Percentiles rank a stretch among this genome's conserved stretches.
These are phyloP conservation scores for Luffa aegyptiaca DNA, from an alignment of 306 rosid genomes.

Conservation along the genomic window DNA sequence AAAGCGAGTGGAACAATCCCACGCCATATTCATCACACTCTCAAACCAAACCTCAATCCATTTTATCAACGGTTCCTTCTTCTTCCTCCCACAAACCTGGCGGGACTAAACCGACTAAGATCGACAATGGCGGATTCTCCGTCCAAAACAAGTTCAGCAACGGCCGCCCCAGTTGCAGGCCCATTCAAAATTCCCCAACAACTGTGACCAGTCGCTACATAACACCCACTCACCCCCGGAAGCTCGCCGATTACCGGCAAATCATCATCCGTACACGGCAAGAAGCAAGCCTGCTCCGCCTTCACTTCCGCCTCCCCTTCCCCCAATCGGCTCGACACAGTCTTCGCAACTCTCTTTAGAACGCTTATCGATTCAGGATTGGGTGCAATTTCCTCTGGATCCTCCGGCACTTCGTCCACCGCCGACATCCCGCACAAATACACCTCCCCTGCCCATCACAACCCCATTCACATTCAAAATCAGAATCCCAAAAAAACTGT, in stretches of 20 bases:
- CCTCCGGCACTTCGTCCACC: slow-evolving; percentile 64
- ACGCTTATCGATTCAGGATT: slow-evolving; percentile 40
- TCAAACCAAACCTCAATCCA: neutral
- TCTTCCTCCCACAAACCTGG: slow-evolving; percentile 36
- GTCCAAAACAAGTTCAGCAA: slow-evolving; percentile 74
- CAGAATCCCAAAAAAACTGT: neutral
- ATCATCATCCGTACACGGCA: slow-evolving; percentile 69
- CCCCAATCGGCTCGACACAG: slow-evolving; percentile 59
- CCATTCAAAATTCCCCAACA: slow-evolving; percentile 95
- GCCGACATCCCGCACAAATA: slow-evolving; percentile 75
- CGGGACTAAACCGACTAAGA: slow-evolving; percentile 55
- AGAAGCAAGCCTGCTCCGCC: slow-evolving; percentile 82
- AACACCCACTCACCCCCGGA: slow-evolving; percentile 53
- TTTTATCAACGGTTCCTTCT: neutral
- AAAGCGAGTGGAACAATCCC: no score
- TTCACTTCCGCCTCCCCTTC: slow-evolving; percentile 57
- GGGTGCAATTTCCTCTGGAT: slow-evolving; percentile 49
- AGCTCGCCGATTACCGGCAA: slow-evolving; percentile 68
- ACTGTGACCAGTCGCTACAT: slow-evolving; percentile 79
- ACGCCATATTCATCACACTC: neutral
- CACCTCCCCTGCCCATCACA: slow-evolving; percentile 65
- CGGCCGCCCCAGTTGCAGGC: slow-evolving; percentile 86
- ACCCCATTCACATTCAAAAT: neutral
- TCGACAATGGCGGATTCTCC: slow-evolving; percentile 62
- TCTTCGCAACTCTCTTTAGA: slow-evolving; percentile 68